A percentile compares a stretch with the other conserved stretches of the same genome.
Conservation (phyloP, 1,284 basidiomycete species). For the Puccinia triticina region DNA sequence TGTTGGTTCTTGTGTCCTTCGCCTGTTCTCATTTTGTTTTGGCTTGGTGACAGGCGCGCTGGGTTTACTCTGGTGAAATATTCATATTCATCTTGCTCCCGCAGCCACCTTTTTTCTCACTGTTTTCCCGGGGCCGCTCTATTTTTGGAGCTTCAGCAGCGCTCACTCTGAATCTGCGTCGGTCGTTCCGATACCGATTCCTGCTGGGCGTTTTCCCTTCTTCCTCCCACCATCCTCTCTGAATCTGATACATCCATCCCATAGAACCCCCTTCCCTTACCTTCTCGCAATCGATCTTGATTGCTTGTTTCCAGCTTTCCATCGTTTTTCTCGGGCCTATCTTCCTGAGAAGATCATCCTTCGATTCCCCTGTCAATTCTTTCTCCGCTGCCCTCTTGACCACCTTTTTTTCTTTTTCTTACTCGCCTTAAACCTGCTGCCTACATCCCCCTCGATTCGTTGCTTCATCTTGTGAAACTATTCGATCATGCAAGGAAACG, state of each 20-base stretch:
- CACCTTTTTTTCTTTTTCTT: not conserved
- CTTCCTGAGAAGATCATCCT: slow-evolving; percentile 10
- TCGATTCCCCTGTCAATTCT: slow-evolving; percentile 14
- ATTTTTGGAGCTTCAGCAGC: not conserved
- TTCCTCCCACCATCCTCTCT: not conserved
- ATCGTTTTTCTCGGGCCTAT: slow-evolving; percentile 17
- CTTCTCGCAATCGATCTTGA: not conserved
- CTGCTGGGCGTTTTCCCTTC: not conserved
- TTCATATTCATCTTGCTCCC: slow-evolving; percentile 18
- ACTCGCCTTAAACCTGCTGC: not conserved
- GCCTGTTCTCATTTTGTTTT: too few relatives aligned
- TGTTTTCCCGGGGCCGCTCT: not conserved
- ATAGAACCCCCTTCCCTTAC: not conserved
- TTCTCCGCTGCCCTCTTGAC: not conserved
- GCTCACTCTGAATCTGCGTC: not conserved
- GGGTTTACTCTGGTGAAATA: not conserved
- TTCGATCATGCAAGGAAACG: slow-evolving; percentile 47
- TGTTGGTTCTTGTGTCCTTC: not conserved
- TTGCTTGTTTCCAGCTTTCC: not conserved
- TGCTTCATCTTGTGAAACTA: slow-evolving; percentile 15
- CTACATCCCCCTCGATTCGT: not conserved
- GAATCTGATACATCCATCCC: not conserved
- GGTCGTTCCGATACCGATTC: slow-evolving; percentile 1
- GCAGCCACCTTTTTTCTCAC: not conserved
- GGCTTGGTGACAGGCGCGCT: too few relatives aligned